A percentile compares a stretch with the other conserved stretches of the same genome.
phyloP scores from a whole-genome alignment of 352 stramenopile genomes.

The Globisporangium irregulare region DNA sequence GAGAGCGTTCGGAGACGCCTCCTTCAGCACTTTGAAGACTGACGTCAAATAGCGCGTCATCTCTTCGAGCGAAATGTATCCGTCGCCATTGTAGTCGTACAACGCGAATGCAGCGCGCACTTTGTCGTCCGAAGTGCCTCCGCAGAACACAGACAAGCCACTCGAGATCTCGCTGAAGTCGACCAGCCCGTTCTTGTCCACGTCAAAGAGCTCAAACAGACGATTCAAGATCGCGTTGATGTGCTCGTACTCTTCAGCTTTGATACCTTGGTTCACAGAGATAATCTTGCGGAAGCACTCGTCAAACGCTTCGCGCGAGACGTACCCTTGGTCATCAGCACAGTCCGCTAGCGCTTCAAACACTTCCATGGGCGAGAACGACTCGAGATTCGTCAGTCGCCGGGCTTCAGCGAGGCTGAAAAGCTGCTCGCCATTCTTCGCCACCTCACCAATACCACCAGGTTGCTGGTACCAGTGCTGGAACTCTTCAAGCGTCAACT shows the following conservation, averaged over 20 bases:
- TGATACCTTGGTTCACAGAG: conserved; percentile 45
- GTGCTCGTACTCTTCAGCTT: conserved; percentile 48
- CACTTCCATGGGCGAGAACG: conserved; percentile 72
- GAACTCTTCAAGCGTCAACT: conserved; percentile 84
- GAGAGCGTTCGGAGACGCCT: conserved; percentile 53
- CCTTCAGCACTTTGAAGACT: conserved; percentile 84
- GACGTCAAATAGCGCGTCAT: conserved; percentile 84
- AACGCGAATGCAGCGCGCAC: conserved; percentile 73
- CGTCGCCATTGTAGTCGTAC: conserved; percentile 85
- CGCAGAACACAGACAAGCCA: conserved; percentile 82
- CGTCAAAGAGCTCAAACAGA: conserved; percentile 81
- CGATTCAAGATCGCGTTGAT: conserved; percentile 76
- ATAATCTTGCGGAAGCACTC: conserved; percentile 78
- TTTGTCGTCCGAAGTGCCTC: conserved; percentile 74
- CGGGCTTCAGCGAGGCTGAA: conserved; percentile 71
- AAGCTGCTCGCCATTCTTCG: conserved; percentile 75
- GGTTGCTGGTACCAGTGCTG: conserved; percentile 81
- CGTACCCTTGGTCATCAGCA: conserved; percentile 65
- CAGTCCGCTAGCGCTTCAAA: conserved; percentile 73
- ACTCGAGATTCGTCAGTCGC: conserved; percentile 73
- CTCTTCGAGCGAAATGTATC: conserved; percentile 80
- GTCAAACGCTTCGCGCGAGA: conserved; percentile 73
- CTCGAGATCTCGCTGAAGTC: conserved; percentile 87
- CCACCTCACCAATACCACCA: conserved; percentile 66
- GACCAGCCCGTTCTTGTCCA: conserved; percentile 81